Evolutionary conservation across 1,139 yeast genomes (phyloP), one percentile per base, ranked within the genome.

Genomic region (Taphrina pruni): DNA sequence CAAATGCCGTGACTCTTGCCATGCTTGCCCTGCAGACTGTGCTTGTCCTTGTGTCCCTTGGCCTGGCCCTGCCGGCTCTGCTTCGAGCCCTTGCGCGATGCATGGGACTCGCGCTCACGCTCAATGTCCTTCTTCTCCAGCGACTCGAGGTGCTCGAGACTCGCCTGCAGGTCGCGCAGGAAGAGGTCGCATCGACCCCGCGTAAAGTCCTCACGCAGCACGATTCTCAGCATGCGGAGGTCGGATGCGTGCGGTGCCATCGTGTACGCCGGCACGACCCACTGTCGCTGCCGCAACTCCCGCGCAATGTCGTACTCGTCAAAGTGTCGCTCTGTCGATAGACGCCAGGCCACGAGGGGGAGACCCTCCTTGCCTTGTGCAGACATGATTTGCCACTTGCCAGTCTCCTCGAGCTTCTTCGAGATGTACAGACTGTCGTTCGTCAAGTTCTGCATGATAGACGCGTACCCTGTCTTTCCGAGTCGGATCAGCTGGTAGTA

Each of bases 221-320:
- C 97, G 32, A 92, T 91, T 76, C 97, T 85, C 73, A 92, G 82
- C 71, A 91, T 88, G 78, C 92, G 96, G 52, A 78, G 76, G 57
- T 80, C 76, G 54, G 81, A 81, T 65, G 81, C 82, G 56, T 76
- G 75, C 41, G 89, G 87, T 46, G 97, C 96, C 75, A 92, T 83
- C 72, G 88, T 92, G 79, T 92, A 92, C 82, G 91, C 92, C 72
- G 97, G 97, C 72, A 92, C 84, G 77, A 92, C 92, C 84, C 88
- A 92, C 6, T 96, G 96, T 76, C 88, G 87, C 78, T 85, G 86
- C 75, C 92, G 81, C 77, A 91, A 78, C 26, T 88, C 82, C 0
- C 96, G 87, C 50, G 92, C 78, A 70, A 90, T 83, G 41, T 88
- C 84, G 78, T 92, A 97, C 14, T 97, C 97, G 70, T 92, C 85